A percentile compares a stretch with the other conserved stretches of the same genome.
These are phyloP conservation scores for Gillenia trifoliata DNA, from an alignment of 306 rosid genomes.

Conservation along the genomic window DNA sequence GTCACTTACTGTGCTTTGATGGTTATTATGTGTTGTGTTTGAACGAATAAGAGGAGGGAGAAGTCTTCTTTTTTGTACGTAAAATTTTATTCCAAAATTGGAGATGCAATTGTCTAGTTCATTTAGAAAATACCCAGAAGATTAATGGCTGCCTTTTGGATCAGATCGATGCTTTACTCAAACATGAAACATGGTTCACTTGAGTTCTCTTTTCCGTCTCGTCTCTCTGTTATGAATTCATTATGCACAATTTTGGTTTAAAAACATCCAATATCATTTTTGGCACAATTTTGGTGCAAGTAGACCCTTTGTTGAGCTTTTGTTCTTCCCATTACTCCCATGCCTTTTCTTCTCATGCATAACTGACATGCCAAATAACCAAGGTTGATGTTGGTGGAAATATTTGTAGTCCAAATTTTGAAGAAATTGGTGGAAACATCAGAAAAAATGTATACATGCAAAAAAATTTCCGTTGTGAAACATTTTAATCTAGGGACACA, in stretches of 20 bases:
- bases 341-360: background rate
- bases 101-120: background rate
- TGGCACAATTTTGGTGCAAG: background rate
- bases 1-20: conserved; percentile 2
- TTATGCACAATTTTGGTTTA: background rate
- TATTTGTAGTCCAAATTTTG: background rate
- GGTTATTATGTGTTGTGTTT: background rate
- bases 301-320: too few species aligned
- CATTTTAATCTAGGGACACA: background rate
- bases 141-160: background rate
- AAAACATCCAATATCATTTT: background rate
- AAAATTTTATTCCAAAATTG: background rate
- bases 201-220: too few species aligned
- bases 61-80: background rate
- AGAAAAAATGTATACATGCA: background rate
- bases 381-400: background rate
- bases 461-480: background rate
- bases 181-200: background rate
- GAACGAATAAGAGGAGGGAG: background rate
- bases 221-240: background rate
- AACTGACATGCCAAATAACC: background rate
- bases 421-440: background rate
- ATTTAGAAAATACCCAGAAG: background rate
- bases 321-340: background rate
- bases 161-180: background rate